These are phyloP conservation scores for Xylariaceae sp. DNA, from an alignment of 2,329 filamentous ascomycete genomes.

Conservation along the genomic window DNA sequence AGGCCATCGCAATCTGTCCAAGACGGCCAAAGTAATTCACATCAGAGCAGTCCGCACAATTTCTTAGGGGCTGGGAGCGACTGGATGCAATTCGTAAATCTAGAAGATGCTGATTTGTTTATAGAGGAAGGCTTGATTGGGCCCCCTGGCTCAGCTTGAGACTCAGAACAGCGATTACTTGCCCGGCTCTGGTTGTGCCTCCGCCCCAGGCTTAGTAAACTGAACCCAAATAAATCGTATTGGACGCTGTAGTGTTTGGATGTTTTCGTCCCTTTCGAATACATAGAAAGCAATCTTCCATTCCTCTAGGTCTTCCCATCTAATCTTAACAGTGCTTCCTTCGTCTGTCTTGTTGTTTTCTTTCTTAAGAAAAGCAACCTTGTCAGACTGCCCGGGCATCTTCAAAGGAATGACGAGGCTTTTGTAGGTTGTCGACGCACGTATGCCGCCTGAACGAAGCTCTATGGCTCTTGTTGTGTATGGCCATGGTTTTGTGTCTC, in stretches of 20 bases:
- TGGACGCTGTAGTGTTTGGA: neutral
- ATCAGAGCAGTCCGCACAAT: neutral
- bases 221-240: neutral
- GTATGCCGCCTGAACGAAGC: neutral
- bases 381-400: neutral
- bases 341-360: neutral
- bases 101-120: neutral
- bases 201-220: neutral
- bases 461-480: neutral
- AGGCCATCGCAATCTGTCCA: neutral
- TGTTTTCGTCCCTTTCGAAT: neutral
- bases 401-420: neutral
- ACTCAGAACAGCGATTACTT: too few relatives aligned
- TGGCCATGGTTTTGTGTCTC: neutral
- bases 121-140: neutral
- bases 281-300: neutral
- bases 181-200: neutral
- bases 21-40: neutral
- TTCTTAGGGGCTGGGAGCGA: neutral
- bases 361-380: neutral
- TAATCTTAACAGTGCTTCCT: neutral
- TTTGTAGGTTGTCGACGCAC: neutral
- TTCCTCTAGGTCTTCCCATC: neutral
- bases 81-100: neutral
- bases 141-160: neutral